phyloP scores from a whole-genome alignment of 2,329 filamentous ascomycete genomes.

The Trichophyton schoenleinii region DNA sequence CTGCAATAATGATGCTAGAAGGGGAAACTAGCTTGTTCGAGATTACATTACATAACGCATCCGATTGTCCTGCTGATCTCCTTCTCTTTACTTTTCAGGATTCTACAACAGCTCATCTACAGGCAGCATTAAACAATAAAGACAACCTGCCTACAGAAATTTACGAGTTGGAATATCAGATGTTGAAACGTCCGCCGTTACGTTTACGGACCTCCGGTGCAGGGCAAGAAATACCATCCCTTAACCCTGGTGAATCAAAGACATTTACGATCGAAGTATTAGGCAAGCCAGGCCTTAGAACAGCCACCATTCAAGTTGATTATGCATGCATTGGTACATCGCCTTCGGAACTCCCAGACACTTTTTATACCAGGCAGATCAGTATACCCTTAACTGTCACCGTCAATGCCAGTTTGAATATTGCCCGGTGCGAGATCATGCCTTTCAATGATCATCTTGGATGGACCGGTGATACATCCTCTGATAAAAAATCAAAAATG shows the following conservation, averaged over 20 bases:
- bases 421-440: slow-evolving; percentile 66
- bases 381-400: slow-evolving; percentile 72
- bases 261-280: slow-evolving; percentile 74
- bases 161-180: slow-evolving; percentile 72
- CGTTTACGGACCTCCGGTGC: slow-evolving; percentile 40
- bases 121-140: slow-evolving; percentile 60
- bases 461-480: slow-evolving; percentile 34
- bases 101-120: slow-evolving; percentile 66
- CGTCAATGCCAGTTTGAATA: slow-evolving; percentile 80
- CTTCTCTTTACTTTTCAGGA: slow-evolving; percentile 81
- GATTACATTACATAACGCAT: slow-evolving; percentile 68
- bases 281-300: slow-evolving; percentile 72
- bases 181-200: slow-evolving; percentile 59
- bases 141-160: slow-evolving; percentile 67
- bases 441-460: slow-evolving; percentile 59
- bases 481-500: slow-evolving; percentile 6
- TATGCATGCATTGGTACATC: slow-evolving; percentile 69
- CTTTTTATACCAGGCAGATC: slow-evolving; percentile 75
- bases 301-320: slow-evolving; percentile 68
- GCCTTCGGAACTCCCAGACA: slow-evolving; percentile 53
- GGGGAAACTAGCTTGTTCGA: slow-evolving; percentile 70
- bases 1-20: slow-evolving; percentile 82
- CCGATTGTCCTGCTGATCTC: slow-evolving; percentile 64
- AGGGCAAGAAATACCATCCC: slow-evolving; percentile 40
- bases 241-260: slow-evolving; percentile 53